Conservation (phyloP, 352 stramenopile genomes). For the Phytopythium helicoides region DNA sequence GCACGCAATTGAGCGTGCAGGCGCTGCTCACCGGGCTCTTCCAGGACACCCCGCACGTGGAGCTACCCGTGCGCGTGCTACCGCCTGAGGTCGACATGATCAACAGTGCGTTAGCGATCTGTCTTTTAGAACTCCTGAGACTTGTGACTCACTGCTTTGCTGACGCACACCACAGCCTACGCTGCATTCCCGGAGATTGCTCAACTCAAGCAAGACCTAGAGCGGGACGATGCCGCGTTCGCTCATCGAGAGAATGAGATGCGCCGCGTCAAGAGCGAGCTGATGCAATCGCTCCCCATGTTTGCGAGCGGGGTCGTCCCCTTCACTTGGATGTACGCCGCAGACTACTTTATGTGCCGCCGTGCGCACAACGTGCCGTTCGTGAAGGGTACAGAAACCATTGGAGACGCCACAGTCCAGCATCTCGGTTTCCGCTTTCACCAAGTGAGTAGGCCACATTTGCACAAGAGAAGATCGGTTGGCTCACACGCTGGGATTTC, state of each 20-base stretch:
- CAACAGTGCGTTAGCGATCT: slow-evolving; percentile 51
- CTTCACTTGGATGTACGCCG: slow-evolving; percentile 70
- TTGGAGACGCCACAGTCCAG: slow-evolving; percentile 27
- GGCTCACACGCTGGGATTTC: background rate
- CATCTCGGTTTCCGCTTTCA: slow-evolving; percentile 79
- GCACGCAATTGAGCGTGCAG: slow-evolving; percentile 78
- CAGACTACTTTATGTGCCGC: slow-evolving; percentile 80
- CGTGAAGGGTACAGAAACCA: slow-evolving; percentile 49
- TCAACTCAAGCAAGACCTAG: slow-evolving; percentile 44
- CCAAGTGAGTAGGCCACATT: slow-evolving; percentile 30
- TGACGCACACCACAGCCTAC: slow-evolving; percentile 41
- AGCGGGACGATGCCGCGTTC: slow-evolving; percentile 49
- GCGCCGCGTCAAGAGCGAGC: slow-evolving; percentile 44
- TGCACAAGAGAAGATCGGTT: slow-evolving; percentile 4
- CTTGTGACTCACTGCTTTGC: background rate
- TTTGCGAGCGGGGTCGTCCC: slow-evolving; percentile 25
- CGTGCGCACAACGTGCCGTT: slow-evolving; percentile 44
- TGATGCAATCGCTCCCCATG: slow-evolving; percentile 51
- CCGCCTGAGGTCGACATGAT: slow-evolving; percentile 72
- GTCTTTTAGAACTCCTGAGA: background rate
- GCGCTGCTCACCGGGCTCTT: slow-evolving; percentile 55
- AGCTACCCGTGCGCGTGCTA: slow-evolving; percentile 49
- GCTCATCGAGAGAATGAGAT: slow-evolving; percentile 50
- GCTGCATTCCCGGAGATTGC: slow-evolving; percentile 60
- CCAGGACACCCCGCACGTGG: slow-evolving; percentile 25